Evolutionary conservation across 2,329 filamentous ascomycete species (phyloP).

Genomic region (Pseudocercospora pini-densiflorae): DNA sequence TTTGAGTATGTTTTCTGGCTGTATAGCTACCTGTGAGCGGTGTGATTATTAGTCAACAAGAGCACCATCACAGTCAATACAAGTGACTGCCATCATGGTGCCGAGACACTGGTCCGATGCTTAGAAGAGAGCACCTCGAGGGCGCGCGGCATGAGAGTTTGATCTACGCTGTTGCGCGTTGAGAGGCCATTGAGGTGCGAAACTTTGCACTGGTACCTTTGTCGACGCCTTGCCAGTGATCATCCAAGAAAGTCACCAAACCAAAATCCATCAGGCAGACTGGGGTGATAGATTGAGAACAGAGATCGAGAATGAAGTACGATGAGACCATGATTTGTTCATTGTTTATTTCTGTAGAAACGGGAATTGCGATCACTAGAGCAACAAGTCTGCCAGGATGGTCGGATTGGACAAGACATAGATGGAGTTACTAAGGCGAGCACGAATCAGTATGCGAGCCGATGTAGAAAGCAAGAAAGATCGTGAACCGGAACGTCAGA

Average conservation of each 20-base stretch:
- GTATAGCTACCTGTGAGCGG: neutral
- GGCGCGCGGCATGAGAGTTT: neutral
- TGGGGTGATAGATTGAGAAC: neutral
- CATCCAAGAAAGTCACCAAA: neutral
- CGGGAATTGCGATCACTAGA: neutral
- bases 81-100: neutral
- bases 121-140: neutral
- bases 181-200: neutral
- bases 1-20: neutral
- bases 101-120: neutral
- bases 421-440: neutral
- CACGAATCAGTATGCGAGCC: neutral
- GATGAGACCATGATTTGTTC: neutral
- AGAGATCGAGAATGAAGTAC: neutral
- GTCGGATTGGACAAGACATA: no score
- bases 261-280: neutral
- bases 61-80: neutral
- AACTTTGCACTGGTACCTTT: neutral
- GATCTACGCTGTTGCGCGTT: neutral
- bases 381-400: neutral
- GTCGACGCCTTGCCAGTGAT: neutral
- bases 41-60: neutral
- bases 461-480: neutral
- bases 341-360: neutral
- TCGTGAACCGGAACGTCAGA: constrained; percentile 24